Base-by-base conservation (phyloP, 2,329 filamentous ascomycete species). In the Fusarium coffeatum region DNA sequence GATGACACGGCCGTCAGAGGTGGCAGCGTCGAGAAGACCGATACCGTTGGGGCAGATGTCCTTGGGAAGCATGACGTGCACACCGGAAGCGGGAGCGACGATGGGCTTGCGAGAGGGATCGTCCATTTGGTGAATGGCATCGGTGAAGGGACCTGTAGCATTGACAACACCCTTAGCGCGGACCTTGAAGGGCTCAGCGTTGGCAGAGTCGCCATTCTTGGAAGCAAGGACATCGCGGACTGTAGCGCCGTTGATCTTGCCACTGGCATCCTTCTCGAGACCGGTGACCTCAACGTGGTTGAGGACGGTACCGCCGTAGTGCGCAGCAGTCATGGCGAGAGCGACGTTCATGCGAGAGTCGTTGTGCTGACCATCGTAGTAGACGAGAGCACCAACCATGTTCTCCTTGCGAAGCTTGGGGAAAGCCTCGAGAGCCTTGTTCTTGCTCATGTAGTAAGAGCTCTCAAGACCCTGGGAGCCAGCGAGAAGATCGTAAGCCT, bases 311-410 rank as follows among this genome's bases (percentile, higher is more conserved):
- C 90, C 90, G 60, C 93, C 93, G 77, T 94, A 94, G 37, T 94
- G 85, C 11, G 91, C 89, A 56, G 92, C 92, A 10, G 92, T 95
- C 84, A 93, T 89, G 23, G 91, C 92, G 50, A 96, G 85, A 12
- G 92, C 93, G 47, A 94, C 90, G 78, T 95, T 95, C 92, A 95
- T 96, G 67, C 92, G 89, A 27, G 92, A 93, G 78, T 96, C 92
- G 77, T 96, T 95, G 83, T 95, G 93, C 60, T 92, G 92, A 68
- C 92, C 92, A 81, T 96, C 91, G 78, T 95, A 95, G 85, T 96
- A 96, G 40, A 95, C 92, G 75, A 95, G 83, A 34, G 92, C 92
- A 71, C 93, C 92, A 55, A 93, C 87, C 18, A 95, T 83, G 67
- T 89, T 89, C 55, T 92, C 88, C 75, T 88, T 90, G 80, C 90